Percentiles rank a stretch among this genome's conserved stretches.
Conservation (phyloP, 495 filamentous ascomycete species). For the Aspergillus hancockii region DNA sequence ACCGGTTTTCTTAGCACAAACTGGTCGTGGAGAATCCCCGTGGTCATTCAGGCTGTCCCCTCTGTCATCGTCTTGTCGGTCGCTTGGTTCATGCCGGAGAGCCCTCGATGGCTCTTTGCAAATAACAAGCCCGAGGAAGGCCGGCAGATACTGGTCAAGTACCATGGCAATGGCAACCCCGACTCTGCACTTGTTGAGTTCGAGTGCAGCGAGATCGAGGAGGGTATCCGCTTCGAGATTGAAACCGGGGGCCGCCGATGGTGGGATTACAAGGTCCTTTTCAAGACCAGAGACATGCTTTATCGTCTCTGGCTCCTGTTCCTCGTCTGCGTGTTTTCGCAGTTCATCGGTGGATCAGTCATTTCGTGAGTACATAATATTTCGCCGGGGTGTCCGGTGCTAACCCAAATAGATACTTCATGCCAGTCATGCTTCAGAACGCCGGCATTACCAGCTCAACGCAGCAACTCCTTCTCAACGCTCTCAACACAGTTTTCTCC, state of each 20-base stretch:
- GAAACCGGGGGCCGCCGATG: conserved; percentile 58
- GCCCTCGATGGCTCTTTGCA: conserved; percentile 43
- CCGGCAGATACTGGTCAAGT: conserved; percentile 48
- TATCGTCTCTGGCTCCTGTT: conserved; percentile 51
- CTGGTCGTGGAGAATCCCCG: conserved; percentile 58
- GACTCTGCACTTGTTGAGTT: conserved; percentile 50
- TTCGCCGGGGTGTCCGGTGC: background rate
- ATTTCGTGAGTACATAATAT: conserved; percentile 16
- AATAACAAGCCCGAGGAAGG: conserved; percentile 54
- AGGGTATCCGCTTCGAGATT: conserved; percentile 50
- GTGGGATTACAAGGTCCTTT: conserved; percentile 62
- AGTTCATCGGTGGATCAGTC: conserved; percentile 37
- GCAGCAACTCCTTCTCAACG: conserved; percentile 56
- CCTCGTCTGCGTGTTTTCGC: conserved; percentile 53
- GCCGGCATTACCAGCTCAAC: conserved; percentile 35
- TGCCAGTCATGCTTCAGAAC: conserved; percentile 28
- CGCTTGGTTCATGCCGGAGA: conserved; percentile 26
- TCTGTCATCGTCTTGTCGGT: conserved; percentile 2
- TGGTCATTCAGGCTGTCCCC: conserved; percentile 40
- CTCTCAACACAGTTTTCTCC: conserved; percentile 59
- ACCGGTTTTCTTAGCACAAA: conserved; percentile 21
- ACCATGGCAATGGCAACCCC: conserved; percentile 53
- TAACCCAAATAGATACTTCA: conserved; percentile 21
- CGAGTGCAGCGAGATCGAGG: conserved; percentile 49
- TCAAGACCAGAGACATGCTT: conserved; percentile 58